A percentile compares a stretch with the other conserved stretches of the same genome.
phyloP scores from a whole-genome alignment of 441 rosid genomes.

The Erodium trifolium region DNA sequence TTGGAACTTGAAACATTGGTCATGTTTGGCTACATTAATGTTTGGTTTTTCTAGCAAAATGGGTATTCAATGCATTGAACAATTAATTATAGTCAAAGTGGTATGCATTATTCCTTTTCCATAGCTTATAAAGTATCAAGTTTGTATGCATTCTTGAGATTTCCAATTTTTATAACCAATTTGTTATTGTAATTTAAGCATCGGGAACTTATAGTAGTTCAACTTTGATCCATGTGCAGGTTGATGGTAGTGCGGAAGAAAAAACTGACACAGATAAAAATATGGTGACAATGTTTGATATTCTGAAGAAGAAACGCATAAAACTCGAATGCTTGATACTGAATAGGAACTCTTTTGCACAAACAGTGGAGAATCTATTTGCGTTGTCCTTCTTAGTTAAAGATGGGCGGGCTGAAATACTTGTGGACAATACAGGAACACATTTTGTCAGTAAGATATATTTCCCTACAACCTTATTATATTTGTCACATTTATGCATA shows the following conservation, averaged over 20 bases:
- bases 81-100: neutral
- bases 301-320: conserved; percentile 19
- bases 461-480: neutral
- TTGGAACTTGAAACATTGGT: neutral
- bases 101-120: neutral
- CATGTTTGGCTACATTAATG: neutral
- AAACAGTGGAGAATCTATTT: conserved; percentile 24
- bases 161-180: neutral
- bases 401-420: conserved; percentile 25
- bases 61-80: neutral
- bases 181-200: neutral
- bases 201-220: neutral
- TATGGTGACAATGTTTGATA: conserved; percentile 24
- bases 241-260: conserved; percentile 20
- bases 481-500: neutral
- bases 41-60: neutral
- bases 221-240: conserved; percentile 7
- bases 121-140: neutral
- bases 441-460: conserved; percentile 20
- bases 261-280: conserved; percentile 23
- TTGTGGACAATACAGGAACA: conserved; percentile 17
- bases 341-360: conserved; percentile 24
- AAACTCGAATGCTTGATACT: conserved; percentile 21
- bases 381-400: conserved; percentile 25
- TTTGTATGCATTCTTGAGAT: neutral